Conservation (phyloP, 2,329 filamentous ascomycete species). For the Hypoxylon sp. region DNA sequence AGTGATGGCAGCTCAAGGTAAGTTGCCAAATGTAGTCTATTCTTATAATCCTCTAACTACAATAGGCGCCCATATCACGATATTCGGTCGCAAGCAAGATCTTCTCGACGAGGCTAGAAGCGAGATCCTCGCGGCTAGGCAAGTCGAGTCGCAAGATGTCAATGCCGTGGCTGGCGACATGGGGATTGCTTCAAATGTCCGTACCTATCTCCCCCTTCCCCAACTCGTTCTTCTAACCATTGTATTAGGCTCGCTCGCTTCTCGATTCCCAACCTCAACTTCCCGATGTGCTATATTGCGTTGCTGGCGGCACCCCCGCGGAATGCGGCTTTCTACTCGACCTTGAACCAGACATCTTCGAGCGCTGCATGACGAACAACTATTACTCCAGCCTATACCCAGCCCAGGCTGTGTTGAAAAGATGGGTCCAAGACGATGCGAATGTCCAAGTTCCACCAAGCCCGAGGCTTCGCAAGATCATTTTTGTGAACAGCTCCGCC, state of each 20-base stretch:
- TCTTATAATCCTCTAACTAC: background rate
- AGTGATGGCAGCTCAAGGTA: constrained; percentile 3
- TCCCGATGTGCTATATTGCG: constrained; percentile 38
- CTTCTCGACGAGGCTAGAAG: constrained; percentile 1
- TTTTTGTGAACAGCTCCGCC: constrained; percentile 37
- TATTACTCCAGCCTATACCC: constrained; percentile 32
- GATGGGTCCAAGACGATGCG: constrained; percentile 34
- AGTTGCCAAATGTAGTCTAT: background rate
- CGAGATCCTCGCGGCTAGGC: constrained; percentile 1
- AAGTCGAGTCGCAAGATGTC: background rate
- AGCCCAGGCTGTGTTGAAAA: constrained; percentile 29
- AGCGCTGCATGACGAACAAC: constrained; percentile 39
- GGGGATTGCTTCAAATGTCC: background rate
- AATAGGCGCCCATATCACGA: constrained; percentile 5
- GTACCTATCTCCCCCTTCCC: background rate
- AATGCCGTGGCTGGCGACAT: background rate
- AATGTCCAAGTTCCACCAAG: background rate
- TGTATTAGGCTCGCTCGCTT: background rate
- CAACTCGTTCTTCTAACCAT: background rate
- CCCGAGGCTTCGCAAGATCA: constrained; percentile 25
- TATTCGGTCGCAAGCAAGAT: constrained; percentile 2
- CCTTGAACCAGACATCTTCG: constrained; percentile 23
- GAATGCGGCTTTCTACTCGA: constrained; percentile 35
- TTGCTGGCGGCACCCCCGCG: constrained; percentile 32
- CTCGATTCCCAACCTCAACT: constrained; percentile 22